Conservation (phyloP, 2,329 filamentous ascomycete species). For the Chrysoporthe cubensis region DNA sequence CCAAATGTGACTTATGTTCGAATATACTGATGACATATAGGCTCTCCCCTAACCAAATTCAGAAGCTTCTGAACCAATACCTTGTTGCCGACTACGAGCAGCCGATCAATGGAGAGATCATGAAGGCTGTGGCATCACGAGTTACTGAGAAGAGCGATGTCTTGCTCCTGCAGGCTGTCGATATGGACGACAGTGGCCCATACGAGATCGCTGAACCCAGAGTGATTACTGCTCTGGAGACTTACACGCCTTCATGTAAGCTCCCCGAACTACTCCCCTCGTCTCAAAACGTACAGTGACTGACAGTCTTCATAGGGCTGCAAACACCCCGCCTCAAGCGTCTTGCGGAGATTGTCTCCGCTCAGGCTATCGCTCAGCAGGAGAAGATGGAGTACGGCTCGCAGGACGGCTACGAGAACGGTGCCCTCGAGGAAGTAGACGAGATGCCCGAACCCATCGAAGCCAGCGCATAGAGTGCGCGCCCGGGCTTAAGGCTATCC, state of each 20-base stretch:
- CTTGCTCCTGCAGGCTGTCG: conserved; percentile 87
- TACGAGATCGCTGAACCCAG: conserved; percentile 98
- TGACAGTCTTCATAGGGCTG: conserved; percentile 64
- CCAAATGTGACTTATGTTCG: no score
- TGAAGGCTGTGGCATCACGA: conserved; percentile 97
- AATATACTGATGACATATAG: conserved; percentile 46
- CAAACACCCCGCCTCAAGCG: conserved; percentile 95
- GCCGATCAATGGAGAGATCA: conserved; percentile 98
- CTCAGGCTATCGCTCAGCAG: conserved; percentile 94
- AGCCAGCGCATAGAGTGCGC: conserved; percentile 42
- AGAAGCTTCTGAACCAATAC: conserved; percentile 98
- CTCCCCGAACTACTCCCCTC: conserved; percentile 8
- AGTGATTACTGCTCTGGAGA: conserved; percentile 94
- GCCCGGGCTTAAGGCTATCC: conserved; percentile 29
- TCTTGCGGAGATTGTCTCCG: conserved; percentile 96
- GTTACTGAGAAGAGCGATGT: conserved; percentile 99
- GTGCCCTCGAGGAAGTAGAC: conserved; percentile 55
- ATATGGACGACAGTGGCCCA: conserved; percentile 98
- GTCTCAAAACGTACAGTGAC: background rate
- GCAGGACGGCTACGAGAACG: conserved; percentile 52
- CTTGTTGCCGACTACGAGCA: conserved; percentile 98
- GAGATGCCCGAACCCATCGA: conserved; percentile 47
- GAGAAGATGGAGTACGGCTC: conserved; percentile 73
- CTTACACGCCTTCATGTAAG: conserved; percentile 96
- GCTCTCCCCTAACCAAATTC: conserved; percentile 97